Base-by-base conservation (phyloP, 441 rosid genomes). In the Omphalea diandra region DNA sequence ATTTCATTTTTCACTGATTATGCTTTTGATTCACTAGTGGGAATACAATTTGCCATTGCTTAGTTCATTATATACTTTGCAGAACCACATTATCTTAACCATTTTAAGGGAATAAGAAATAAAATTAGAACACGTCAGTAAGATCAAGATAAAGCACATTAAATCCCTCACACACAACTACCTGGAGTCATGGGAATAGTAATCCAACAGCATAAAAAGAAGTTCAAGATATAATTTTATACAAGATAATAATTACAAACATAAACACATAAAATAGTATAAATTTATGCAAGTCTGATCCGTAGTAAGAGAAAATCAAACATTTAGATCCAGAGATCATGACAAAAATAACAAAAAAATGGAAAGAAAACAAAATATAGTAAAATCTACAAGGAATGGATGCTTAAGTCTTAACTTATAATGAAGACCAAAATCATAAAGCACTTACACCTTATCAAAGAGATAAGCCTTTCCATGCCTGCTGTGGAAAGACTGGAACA, bases 391-490 rank as follows among this genome's bases (percentile, higher is more conserved):
- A 58, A n/a, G 4, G 44, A 49, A 26, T 38, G 8, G 64, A 32
- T 20, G 24, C 41, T 38, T 10, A 1, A 22, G 18, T 53, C n/a
- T 11, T 18, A 46, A 43, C 43, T 31, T 24, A 14, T 12, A 32
- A 46, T 9, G 32, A 64, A 14, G n/a, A 49, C 33, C 18, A 60
- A 46, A 63, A 69, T 57, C 32, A 74, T 64, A 47, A 41, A 75
- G 41, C 43, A 79, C 97, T 88, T 82, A 86, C 96, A 83, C 90
- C 33, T 84, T 84, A 67, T 85, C 87, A 70, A 92, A 87, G 74
- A 90, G 94, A 77, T 87, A 87, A 61, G 96, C 94, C 76, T 77
- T 85, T 67, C 94, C 94, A 75, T 90, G 85, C 77, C 82, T 78
- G 86, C 91, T 78, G 75, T 75, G 93, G 77, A 90, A 90, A 35